Evolutionary conservation across 1,284 basidiomycete species (phyloP).

Genomic region (Stygiomarasmius scandens): DNA sequence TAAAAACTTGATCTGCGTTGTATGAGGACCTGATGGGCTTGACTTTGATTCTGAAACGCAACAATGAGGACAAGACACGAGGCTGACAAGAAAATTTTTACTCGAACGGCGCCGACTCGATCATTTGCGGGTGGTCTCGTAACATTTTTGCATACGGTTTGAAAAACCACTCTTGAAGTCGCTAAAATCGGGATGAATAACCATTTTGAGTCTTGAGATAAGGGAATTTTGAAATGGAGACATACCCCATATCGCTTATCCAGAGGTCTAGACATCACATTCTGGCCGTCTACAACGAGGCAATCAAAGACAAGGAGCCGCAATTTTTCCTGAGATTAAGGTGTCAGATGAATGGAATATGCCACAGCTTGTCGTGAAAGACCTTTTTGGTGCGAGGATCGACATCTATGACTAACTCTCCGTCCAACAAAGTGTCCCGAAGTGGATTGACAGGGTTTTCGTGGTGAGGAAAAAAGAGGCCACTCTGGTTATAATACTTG

Average conservation of each 20-base stretch:
- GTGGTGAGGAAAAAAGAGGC: conserved; percentile 89
- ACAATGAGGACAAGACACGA: conserved; percentile 9
- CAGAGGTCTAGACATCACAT: conserved; percentile 83
- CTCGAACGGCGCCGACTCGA: conserved; percentile 80
- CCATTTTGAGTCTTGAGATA: neutral
- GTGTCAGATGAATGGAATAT: conserved; percentile 7
- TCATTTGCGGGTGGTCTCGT: conserved; percentile 67
- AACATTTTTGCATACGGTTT: conserved; percentile 80
- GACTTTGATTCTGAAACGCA: conserved; percentile 68
- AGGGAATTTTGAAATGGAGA: conserved; percentile 15
- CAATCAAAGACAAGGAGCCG: conserved; percentile 93
- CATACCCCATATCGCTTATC: conserved; percentile 90
- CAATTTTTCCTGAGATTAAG: conserved; percentile 63
- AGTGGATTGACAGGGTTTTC: conserved; percentile 68
- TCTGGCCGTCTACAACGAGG: conserved; percentile 84
- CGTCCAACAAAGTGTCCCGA: conserved; percentile 87
- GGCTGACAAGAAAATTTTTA: conserved; percentile 41
- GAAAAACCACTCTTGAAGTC: conserved; percentile 83
- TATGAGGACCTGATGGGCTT: conserved; percentile 93
- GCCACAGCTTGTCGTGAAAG: conserved; percentile 23
- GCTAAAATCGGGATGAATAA: conserved; percentile 46
- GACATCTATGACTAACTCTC: conserved; percentile 91
- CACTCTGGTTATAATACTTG: conserved; percentile 72
- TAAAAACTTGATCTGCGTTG: conserved; percentile 83
- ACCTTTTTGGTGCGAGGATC: conserved; percentile 76